phyloP scores from a whole-genome alignment of 1,284 basidiomycete genomes.

The Polyporus tsugae region DNA sequence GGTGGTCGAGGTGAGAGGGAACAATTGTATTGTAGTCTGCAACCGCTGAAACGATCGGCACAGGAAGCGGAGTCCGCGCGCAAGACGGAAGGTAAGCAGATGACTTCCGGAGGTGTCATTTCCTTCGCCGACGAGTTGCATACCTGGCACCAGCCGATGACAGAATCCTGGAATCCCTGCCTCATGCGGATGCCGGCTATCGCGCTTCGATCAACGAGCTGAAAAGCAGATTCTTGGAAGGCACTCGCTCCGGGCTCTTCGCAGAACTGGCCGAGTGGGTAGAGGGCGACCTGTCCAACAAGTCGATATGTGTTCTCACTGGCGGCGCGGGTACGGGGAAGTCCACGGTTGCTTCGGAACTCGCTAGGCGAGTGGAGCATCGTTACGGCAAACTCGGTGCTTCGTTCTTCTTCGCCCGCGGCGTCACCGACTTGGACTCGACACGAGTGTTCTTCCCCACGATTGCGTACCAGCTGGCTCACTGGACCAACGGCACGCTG shows the following conservation, averaged over 20 bases:
- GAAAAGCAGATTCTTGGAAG: slow-evolving; percentile 25
- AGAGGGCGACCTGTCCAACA: background rate
- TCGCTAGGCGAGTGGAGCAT: slow-evolving; percentile 19
- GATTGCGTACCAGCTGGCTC: slow-evolving; percentile 18
- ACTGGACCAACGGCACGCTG: background rate
- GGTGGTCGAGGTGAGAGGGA: background rate
- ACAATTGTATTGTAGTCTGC: background rate
- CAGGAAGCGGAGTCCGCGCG: background rate
- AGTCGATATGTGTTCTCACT: slow-evolving; percentile 19
- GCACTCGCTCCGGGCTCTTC: slow-evolving; percentile 19
- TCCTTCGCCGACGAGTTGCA: background rate
- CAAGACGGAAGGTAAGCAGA: background rate
- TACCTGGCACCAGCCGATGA: background rate
- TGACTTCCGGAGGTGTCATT: background rate
- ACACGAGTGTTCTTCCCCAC: slow-evolving; percentile 20
- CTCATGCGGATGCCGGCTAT: slow-evolving; percentile 19
- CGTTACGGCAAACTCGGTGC: slow-evolving; percentile 15
- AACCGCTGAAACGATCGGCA: background rate
- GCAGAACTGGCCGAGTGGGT: slow-evolving; percentile 18
- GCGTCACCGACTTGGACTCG: slow-evolving; percentile 10
- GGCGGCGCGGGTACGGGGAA: slow-evolving; percentile 30
- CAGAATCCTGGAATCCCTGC: slow-evolving; percentile 3
- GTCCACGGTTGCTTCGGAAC: slow-evolving; percentile 23
- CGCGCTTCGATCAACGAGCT: slow-evolving; percentile 5
- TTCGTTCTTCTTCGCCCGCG: slow-evolving; percentile 26